Evolutionary conservation across 169 alveolate genomes (phyloP), one percentile per base, ranked within the genome.

Genomic region (Theileria orientalis): DNA sequence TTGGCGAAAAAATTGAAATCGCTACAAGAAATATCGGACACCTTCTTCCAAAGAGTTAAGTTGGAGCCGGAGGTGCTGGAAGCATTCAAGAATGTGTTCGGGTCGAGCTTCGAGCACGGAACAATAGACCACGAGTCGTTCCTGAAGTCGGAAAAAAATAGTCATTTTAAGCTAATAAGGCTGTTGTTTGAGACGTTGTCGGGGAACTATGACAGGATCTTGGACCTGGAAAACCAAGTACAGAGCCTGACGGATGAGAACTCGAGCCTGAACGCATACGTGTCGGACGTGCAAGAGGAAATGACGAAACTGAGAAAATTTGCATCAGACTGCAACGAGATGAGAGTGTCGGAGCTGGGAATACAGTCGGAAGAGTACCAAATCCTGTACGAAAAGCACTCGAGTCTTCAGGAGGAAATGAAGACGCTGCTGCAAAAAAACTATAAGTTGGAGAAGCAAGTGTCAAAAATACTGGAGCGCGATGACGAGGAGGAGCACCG

Each of bases 261-360:
- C 60, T 37, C 59, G 33, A 75, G 66, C 9, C 52, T 76, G 62
- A 9, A 33, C 40, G 6, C 66, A 60, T 51, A 69, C 44, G 46
- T 76, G 23, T 67, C 74, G 13, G 64, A 41, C 23, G 78, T 75
- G 16, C 60, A 57, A 14, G 64, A 73, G 16, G 79, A 44, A 11
- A n/a, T 64, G 32, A 32, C 14, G 37, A 56, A 30, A 30, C 37
- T 56, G 37, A 56, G 66, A 9, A 56, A 56, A 30, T 56, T 56
- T 32, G 66, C 66, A 8, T 32, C 71, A 62, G 71, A 62, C 33
- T 35, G 59, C 29, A 42, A 62, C 16, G 71, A 62, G 29, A 62
- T 62, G 71, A 62, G 56, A 29, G 51, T 35, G 9, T 56, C 66
- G 33, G 66, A 56, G 37, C 37, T 56, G 21, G 66, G 66, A 23